Percentiles rank a stretch among this genome's conserved stretches.
Conservation (phyloP, 140 eudicot genomes). For the Stevia rebaudiana region DNA sequence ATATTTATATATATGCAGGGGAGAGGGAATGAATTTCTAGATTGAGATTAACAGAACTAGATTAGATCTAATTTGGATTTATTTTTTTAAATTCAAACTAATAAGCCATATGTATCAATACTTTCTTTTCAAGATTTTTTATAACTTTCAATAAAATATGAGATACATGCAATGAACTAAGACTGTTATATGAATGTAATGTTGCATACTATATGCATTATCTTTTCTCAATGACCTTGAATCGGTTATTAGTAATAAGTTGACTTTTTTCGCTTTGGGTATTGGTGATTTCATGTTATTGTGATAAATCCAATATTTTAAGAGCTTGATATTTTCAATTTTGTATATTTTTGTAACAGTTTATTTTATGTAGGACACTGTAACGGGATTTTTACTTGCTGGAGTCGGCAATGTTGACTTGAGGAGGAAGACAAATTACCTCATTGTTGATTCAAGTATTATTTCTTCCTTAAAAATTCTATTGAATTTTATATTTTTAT, state of each 20-base stretch:
- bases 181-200: not conserved
- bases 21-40: not conserved
- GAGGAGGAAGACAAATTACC: conserved; percentile 95
- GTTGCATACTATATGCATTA: not conserved
- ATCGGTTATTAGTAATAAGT: not conserved
- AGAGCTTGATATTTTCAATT: no score
- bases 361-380: conserved; percentile 61
- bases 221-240: not conserved
- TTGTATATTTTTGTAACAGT: not conserved
- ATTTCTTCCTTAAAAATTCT: conserved; percentile 5
- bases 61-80: not conserved
- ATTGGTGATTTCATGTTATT: not conserved
- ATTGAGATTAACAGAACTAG: conserved; percentile 7
- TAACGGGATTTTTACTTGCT: conserved; percentile 90
- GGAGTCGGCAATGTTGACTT: conserved; percentile 97
- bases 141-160: not conserved
- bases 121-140: not conserved
- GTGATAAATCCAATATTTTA: not conserved
- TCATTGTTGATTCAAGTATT: conserved; percentile 90
- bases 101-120: not conserved
- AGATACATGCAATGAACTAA: not conserved
- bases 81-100: not conserved
- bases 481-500: not conserved
- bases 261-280: not conserved
- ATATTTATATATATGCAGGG: not conserved